Base-by-base conservation (phyloP, 176 grass and related monocot genomes). In the Luzula sylvatica region DNA sequence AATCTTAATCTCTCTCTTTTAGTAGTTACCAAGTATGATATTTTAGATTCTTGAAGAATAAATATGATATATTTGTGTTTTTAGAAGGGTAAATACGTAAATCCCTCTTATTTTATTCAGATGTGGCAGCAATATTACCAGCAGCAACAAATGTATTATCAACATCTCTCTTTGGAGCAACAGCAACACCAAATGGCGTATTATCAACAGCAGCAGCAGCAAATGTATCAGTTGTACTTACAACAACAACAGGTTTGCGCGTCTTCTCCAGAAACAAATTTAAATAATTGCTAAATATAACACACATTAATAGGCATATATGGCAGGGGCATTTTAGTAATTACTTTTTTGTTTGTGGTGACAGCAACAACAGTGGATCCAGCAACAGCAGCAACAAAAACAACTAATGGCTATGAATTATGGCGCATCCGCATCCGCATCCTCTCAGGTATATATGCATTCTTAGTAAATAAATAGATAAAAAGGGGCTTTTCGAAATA, bases 41-140 rank as follows among this genome's bases (percentile, higher is more conserved):
- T n/a, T n/a, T n/a, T n/a, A n/a, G n/a, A n/a, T n/a, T n/a, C n/a
- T n/a, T n/a, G n/a, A n/a, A n/a, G n/a, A n/a, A n/a, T n/a, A n/a
- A n/a, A n/a, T n/a, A n/a, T n/a, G n/a, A n/a, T n/a, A n/a, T n/a
- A n/a, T n/a, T n/a, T n/a, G n/a, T n/a, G n/a, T n/a, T n/a, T n/a
- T n/a, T n/a, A n/a, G n/a, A n/a, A n/a, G 63, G 61, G 40, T 76
- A 87, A 75, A 76, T 73, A 44, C 74, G 74, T 73, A 24, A 69
- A 68, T 72, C 79, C n/a, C n/a, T n/a, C n/a, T n/a, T n/a, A n/a
- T n/a, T n/a, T n/a, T n/a, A n/a, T n/a, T 39, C 83, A 88, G 45
- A 86, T 82, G 68, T 76, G 83, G 90, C 70, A 80, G 90, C 70
- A 88, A 57, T 86, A 95, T 74, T 85, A 88, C 58, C 90, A 95